These are phyloP conservation scores for Elongisporangium prolatum DNA, from an alignment of 352 stramenopile genomes.

Conservation along the genomic window DNA sequence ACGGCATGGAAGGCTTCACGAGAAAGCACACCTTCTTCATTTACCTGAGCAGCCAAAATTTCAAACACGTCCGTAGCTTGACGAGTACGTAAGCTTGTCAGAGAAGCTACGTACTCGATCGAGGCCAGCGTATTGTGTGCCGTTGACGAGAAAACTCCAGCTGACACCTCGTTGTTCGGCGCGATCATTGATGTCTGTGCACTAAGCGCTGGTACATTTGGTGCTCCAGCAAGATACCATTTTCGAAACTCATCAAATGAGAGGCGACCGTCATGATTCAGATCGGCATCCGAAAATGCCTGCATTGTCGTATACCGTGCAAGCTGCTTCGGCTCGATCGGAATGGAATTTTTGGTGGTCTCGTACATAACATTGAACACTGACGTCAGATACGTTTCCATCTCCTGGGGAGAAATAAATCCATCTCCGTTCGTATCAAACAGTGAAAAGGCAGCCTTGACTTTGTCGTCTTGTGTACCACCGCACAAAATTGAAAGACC, in stretches of 20 bases:
- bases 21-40: slow-evolving; percentile 75
- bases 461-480: slow-evolving; percentile 70
- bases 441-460: slow-evolving; percentile 74
- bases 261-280: slow-evolving; percentile 73
- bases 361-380: slow-evolving; percentile 75
- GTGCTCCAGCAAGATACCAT: slow-evolving; percentile 51
- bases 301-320: slow-evolving; percentile 70
- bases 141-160: neutral
- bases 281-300: slow-evolving; percentile 85
- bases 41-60: slow-evolving; percentile 75
- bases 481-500: slow-evolving; percentile 75
- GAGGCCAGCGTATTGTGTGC: slow-evolving; percentile 28
- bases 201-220: slow-evolving; percentile 5
- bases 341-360: slow-evolving; percentile 28
- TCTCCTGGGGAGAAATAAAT: slow-evolving; percentile 78
- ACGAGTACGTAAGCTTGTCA: slow-evolving; percentile 50
- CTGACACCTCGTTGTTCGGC: slow-evolving; percentile 8
- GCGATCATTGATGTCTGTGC: neutral
- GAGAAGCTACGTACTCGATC: slow-evolving; percentile 51
- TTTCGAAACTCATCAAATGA: slow-evolving; percentile 78
- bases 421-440: slow-evolving; percentile 82
- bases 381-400: slow-evolving; percentile 73
- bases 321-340: slow-evolving; percentile 48
- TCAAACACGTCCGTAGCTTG: slow-evolving; percentile 75
- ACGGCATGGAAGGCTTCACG: slow-evolving; percentile 60